A percentile compares a stretch with the other conserved stretches of the same genome.
Conservation (phyloP, 345 rosid genomes). For the Eucalyptus pauciflora region DNA sequence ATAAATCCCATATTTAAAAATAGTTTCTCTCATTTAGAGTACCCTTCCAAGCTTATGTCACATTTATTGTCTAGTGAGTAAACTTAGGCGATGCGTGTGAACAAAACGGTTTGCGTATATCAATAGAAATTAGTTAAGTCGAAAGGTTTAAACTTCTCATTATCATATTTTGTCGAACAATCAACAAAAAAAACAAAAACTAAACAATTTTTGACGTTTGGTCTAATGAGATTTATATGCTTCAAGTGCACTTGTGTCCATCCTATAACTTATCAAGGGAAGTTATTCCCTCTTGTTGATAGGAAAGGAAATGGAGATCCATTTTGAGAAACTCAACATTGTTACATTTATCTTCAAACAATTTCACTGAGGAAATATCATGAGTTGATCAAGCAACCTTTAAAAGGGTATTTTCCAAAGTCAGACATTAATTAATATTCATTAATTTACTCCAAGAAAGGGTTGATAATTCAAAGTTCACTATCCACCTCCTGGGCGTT, state of each 20-base stretch:
- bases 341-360: not conserved
- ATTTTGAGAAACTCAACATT: not conserved
- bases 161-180: not conserved
- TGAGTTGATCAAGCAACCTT: not conserved
- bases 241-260: not conserved
- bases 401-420: not conserved
- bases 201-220: not conserved
- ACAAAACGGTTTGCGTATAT: not conserved
- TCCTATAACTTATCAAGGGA: not conserved
- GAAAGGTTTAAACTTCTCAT: not conserved
- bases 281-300: not conserved
- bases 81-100: not conserved
- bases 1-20: not conserved
- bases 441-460: not conserved
- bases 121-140: not conserved
- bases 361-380: not conserved
- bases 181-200: not conserved
- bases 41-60: not conserved
- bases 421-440: not conserved
- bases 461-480: not conserved
- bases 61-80: not conserved
- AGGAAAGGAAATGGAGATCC: not conserved
- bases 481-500: not conserved
- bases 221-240: not conserved
- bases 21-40: not conserved